These are phyloP conservation scores for Ogataea ramenticola DNA, from an alignment of 805 yeast species.

Conservation along the genomic window DNA sequence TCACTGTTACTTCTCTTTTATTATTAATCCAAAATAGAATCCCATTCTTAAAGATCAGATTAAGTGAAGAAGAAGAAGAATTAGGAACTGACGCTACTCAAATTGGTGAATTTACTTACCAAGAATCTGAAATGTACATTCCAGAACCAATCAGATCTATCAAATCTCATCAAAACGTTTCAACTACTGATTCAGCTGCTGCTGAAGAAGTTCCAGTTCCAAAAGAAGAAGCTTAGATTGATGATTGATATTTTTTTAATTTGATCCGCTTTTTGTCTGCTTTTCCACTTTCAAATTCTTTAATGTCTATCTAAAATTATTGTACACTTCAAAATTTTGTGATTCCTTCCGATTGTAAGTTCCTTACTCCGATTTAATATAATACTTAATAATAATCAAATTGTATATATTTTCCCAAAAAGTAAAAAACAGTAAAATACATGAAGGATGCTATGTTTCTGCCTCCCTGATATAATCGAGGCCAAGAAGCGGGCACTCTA, in stretches of 20 bases:
- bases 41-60: constrained; percentile 77
- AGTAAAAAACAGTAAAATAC: too few relatives aligned
- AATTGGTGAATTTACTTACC: constrained; percentile 83
- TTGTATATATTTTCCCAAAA: too few relatives aligned
- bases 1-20: constrained; percentile 62
- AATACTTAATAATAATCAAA: too few relatives aligned
- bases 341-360: too few relatives aligned
- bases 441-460: too few relatives aligned
- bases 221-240: constrained; percentile 14
- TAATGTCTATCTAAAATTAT: too few relatives aligned
- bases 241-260: not conserved
- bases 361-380: too few relatives aligned
- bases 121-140: constrained; percentile 57
- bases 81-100: constrained; percentile 84
- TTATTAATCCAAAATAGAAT: constrained; percentile 61
- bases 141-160: constrained; percentile 73
- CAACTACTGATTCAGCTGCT: constrained; percentile 13
- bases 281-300: not conserved
- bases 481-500: too few relatives aligned
- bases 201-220: constrained; percentile 24
- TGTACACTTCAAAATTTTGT: too few relatives aligned
- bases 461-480: too few relatives aligned
- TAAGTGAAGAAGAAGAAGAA: constrained; percentile 80
- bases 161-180: constrained; percentile 21
- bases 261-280: not conserved